phyloP scores from a whole-genome alignment of 345 rosid species.

The Tarenaya hassleriana region DNA sequence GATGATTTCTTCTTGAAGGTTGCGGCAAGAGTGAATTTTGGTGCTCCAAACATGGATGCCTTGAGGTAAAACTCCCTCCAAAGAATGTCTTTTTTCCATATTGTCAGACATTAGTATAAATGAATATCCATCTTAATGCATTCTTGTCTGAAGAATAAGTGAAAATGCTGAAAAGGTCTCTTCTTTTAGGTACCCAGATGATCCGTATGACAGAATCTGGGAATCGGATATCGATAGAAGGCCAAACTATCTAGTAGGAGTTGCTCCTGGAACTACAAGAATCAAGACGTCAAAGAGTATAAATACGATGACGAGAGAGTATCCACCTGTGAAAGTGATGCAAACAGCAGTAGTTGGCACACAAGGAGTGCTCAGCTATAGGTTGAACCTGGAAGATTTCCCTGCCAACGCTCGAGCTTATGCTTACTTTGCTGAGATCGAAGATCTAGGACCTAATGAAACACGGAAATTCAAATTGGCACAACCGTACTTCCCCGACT shows the following conservation, averaged over 20 bases:
- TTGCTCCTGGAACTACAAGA: constrained; percentile 70
- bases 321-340: constrained; percentile 97
- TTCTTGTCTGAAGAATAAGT: not conserved
- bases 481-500: constrained; percentile 60
- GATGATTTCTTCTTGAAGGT: constrained; percentile 74
- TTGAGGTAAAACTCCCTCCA: constrained; percentile 46
- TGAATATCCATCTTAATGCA: not conserved
- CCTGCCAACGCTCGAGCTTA: constrained; percentile 95
- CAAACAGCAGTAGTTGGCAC: constrained; percentile 97
- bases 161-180: constrained; percentile 12
- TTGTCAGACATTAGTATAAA: constrained; percentile 2
- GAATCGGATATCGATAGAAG: constrained; percentile 76
- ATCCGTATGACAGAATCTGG: constrained; percentile 98
- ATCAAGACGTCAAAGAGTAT: constrained; percentile 61
- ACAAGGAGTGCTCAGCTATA: constrained; percentile 57
- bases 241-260: constrained; percentile 82
- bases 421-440: constrained; percentile 89
- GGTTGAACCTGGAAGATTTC: constrained; percentile 85
- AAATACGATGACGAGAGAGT: constrained; percentile 60
- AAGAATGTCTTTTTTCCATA: constrained; percentile 8
- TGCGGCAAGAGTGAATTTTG: constrained; percentile 91
- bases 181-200: constrained; percentile 87
- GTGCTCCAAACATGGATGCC: constrained; percentile 57
- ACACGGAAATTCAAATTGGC: constrained; percentile 67
- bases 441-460: constrained; percentile 62